Evolutionary conservation across 2,329 filamentous ascomycete genomes (phyloP).

Genomic region (Penicillium sp.): DNA sequence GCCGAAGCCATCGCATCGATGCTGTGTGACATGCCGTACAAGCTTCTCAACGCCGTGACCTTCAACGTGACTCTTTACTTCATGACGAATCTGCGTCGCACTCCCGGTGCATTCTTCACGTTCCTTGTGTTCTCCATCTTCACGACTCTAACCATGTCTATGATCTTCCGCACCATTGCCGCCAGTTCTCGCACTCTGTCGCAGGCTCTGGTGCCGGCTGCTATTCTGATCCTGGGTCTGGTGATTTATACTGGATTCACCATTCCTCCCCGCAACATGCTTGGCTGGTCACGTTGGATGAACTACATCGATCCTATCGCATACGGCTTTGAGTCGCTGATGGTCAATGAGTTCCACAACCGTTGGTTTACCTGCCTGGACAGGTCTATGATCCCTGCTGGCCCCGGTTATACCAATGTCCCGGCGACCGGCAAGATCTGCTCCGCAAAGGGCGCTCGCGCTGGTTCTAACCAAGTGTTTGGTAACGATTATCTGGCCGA

Average conservation of each 20-base stretch:
- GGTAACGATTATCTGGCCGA: constrained; percentile 61
- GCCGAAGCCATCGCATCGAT: constrained; percentile 18
- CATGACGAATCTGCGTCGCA: constrained; percentile 76
- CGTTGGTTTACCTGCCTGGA: constrained; percentile 58
- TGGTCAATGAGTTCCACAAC: constrained; percentile 78
- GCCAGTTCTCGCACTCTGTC: constrained; percentile 69
- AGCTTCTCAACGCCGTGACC: constrained; percentile 69
- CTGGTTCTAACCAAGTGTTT: constrained; percentile 55
- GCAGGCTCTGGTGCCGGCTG: constrained; percentile 58
- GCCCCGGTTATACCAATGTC: constrained; percentile 41
- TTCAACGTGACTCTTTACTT: constrained; percentile 87
- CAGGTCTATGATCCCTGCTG: constrained; percentile 45
- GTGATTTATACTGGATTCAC: constrained; percentile 54
- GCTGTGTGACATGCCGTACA: constrained; percentile 65
- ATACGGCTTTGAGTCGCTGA: constrained; percentile 77
- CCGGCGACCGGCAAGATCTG: constrained; percentile 54
- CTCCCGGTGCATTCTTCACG: constrained; percentile 78
- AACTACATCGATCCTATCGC: constrained; percentile 76
- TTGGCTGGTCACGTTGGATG: constrained; percentile 79
- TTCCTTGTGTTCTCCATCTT: constrained; percentile 76
- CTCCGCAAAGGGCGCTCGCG: constrained; percentile 58
- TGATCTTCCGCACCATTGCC: constrained; percentile 80
- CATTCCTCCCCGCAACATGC: constrained; percentile 61
- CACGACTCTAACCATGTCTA: constrained; percentile 76
- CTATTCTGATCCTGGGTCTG: constrained; percentile 47